Evolutionary conservation across 2,329 filamentous ascomycete genomes (phyloP), one percentile per base, ranked within the genome.

Genomic region (Aspergillus costaricaensis): DNA sequence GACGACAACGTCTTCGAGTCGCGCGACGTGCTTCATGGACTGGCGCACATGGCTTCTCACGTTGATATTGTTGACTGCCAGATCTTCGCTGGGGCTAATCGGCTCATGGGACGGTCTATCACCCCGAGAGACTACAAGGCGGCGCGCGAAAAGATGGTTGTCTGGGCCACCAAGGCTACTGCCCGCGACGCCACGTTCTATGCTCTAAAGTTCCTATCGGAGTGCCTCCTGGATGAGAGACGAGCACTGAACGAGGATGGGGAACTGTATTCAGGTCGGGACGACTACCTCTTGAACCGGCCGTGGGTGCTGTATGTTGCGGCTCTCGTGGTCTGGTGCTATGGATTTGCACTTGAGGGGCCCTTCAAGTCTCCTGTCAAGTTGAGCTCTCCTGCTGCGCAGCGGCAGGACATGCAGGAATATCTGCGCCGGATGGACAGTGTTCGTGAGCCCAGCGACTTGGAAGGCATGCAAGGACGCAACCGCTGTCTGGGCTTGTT

Each of bases 21-120:
- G 64, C 87, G 92, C 19, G 96, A 90, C 2, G 94, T 96, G 27
- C 81, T 98, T 48, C 93, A 98, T 72, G 92, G 96, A 69, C 82
- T 99, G 12, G 95, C 95, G 0, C 95, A 98, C 75, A 97, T 99
- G 91, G 92, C 92, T 3, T 96, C 96, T 85, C 92, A 98, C 72
- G 92, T 96, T 23, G 94, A 98, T 72, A 92, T 98, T 57, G 91
- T 96, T n/a, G 94, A 98, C 74, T 94, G 92, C 70, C 94, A 98
- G 77, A 96, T 98, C 66, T 97, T 95, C 74, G 95, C 94, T 5
- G 88, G 93, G 8, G 92, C 94, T 1, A 91, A 89, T 67, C 85
- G 93, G 30, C 83, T 97, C 2, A 85, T 98, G 4, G 94, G 95
- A 21, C 88, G 94, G 50, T 88, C 89, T 0, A 96, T 98, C 62